Evolutionary conservation across 495 filamentous ascomycete species (phyloP).

Genomic region (Aspergillus egyptiacus): DNA sequence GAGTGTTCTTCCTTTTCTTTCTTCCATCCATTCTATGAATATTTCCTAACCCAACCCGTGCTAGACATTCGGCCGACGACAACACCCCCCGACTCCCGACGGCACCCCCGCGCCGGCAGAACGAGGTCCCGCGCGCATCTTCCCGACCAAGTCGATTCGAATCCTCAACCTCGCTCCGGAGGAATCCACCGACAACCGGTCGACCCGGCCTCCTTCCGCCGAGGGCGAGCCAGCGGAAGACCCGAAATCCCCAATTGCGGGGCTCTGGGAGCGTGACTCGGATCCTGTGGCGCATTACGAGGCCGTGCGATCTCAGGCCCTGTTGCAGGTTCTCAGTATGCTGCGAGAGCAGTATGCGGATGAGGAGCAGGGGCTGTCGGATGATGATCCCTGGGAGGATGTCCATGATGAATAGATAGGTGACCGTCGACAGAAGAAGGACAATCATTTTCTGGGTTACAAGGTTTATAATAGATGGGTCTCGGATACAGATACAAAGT

Average conservation of each 20-base stretch:
- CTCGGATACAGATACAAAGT: too few relatives aligned
- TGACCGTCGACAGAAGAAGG: too few relatives aligned
- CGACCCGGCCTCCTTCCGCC: background rate
- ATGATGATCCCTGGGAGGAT: slow-evolving; percentile 12
- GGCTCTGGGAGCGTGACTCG: slow-evolving; percentile 9
- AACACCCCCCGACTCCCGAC: slow-evolving; percentile 16
- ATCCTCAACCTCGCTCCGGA: slow-evolving; percentile 32
- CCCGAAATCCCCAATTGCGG: background rate
- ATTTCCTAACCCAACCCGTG: slow-evolving; percentile 9
- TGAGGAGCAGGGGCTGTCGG: slow-evolving; percentile 15
- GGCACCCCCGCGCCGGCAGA: background rate
- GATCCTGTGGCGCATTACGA: slow-evolving; percentile 12
- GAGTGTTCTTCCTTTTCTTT: slow-evolving; percentile 3
- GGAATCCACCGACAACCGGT: slow-evolving; percentile 4
- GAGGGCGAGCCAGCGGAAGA: background rate
- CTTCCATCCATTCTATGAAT: background rate
- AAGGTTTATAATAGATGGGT: too few relatives aligned
- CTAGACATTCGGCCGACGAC: slow-evolving; percentile 35
- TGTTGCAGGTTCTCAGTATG: slow-evolving; percentile 30
- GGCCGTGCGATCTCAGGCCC: slow-evolving; percentile 19
- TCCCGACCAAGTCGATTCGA: slow-evolving; percentile 34
- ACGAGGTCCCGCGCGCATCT: slow-evolving; percentile 28
- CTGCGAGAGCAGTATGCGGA: slow-evolving; percentile 23
- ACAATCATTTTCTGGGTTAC: too few relatives aligned
- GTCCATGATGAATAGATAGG: slow-evolving; percentile 12